phyloP scores from a whole-genome alignment of 164 flowering plant genomes.

The Annona cherimola region DNA sequence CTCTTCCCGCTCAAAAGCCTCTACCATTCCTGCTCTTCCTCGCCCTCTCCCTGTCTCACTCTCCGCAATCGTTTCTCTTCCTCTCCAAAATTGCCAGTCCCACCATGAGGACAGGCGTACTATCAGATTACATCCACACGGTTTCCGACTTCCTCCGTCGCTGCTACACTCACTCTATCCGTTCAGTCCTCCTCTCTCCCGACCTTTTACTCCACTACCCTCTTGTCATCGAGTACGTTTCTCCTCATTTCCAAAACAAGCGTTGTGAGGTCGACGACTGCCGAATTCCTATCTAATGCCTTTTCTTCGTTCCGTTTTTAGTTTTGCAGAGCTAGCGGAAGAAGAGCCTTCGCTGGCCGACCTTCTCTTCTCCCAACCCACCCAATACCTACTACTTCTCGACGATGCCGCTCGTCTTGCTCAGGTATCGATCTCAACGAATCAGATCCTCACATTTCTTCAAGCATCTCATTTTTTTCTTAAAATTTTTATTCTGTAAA shows the following conservation, averaged over 20 bases:
- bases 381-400: constrained; percentile 35
- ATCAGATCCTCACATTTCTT: neutral
- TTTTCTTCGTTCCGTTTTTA: constrained; percentile 11
- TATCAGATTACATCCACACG: constrained; percentile 4
- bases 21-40: neutral
- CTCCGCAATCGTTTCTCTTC: neutral
- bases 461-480: neutral
- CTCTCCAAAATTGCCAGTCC: neutral
- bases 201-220: constrained; percentile 75
- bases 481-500: no score
- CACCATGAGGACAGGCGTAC: neutral
- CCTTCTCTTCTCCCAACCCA: constrained; percentile 47
- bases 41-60: neutral
- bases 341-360: constrained; percentile 37
- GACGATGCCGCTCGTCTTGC: constrained; percentile 57
- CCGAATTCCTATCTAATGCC: neutral
- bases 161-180: constrained; percentile 46
- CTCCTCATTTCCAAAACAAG: neutral
- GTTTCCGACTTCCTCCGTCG: constrained; percentile 18
- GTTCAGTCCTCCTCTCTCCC: constrained; percentile 46
- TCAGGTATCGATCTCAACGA: constrained; percentile 35
- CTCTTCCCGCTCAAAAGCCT: neutral
- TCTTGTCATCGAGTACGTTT: constrained; percentile 54
- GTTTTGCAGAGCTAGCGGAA: constrained; percentile 62
- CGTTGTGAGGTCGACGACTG: no score